Evolutionary conservation across 768 basidiomycete species (phyloP).

Genomic region (Exidia glandulosa): DNA sequence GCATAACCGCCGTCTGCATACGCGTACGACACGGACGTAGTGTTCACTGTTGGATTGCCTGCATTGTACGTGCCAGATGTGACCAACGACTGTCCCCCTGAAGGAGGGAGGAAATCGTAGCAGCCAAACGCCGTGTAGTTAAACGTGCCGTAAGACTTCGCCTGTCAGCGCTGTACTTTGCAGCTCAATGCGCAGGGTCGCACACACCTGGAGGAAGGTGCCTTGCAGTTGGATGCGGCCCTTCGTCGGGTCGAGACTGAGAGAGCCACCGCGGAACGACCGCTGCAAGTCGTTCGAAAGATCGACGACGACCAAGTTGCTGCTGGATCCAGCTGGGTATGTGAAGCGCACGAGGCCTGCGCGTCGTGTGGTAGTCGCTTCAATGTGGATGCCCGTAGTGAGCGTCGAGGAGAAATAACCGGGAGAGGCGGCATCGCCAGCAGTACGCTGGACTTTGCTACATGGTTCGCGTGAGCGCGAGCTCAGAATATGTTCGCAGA

Average conservation of each 20-base stretch:
- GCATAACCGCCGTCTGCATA: conserved; percentile 27
- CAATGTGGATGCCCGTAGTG: conserved; percentile 29
- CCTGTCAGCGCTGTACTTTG: too few species aligned
- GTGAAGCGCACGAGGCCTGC: conserved; percentile 16
- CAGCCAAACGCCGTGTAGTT: conserved; percentile 41
- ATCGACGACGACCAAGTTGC: conserved; percentile 12
- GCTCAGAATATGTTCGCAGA: background rate
- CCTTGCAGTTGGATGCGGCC: conserved; percentile 31
- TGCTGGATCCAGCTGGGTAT: conserved; percentile 4
- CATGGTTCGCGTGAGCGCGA: background rate
- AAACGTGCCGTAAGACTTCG: conserved; percentile 36
- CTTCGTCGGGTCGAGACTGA: conserved; percentile 20
- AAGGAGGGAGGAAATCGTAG: conserved; percentile 32
- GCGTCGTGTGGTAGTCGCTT: conserved; percentile 15
- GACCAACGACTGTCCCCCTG: conserved; percentile 11
- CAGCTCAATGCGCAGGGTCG: background rate
- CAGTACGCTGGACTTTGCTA: background rate
- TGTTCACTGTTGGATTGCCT: conserved; percentile 21
- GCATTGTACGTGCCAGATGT: conserved; percentile 31
- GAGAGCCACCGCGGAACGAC: conserved; percentile 34
- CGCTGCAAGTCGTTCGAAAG: conserved; percentile 25
- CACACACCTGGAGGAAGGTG: conserved; percentile 32
- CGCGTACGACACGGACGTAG: conserved; percentile 26
- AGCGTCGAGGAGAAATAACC: conserved; percentile 42
- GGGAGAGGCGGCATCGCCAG: conserved; percentile 28